A percentile compares a stretch with the other conserved stretches of the same genome.
phyloP scores from a whole-genome alignment of 228 moss, liverwort and hornwort species.

The Sphagnum magellanicum region DNA sequence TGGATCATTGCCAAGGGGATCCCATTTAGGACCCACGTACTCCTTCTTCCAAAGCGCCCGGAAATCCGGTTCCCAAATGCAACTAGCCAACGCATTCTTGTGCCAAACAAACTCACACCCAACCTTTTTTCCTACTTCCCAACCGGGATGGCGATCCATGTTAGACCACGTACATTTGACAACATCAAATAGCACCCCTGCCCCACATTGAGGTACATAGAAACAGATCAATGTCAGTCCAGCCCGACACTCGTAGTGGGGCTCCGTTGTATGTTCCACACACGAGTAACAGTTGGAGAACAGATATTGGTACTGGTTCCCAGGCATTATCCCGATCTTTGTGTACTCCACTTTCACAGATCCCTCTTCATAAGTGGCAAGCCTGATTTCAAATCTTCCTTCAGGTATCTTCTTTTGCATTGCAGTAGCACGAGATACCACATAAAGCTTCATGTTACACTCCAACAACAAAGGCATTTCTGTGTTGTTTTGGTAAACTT shows the following conservation, averaged over 20 bases:
- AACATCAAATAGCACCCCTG: slow-evolving; percentile 26
- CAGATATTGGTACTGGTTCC: slow-evolving; percentile 21
- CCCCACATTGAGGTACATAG: slow-evolving; percentile 25
- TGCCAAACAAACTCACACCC: slow-evolving; percentile 1
- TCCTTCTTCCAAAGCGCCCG: slow-evolving; percentile 38
- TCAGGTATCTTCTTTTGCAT: slow-evolving; percentile 7
- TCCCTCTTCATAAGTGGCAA: slow-evolving; percentile 3
- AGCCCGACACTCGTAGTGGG: slow-evolving; percentile 22
- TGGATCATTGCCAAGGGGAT: slow-evolving; percentile 23
- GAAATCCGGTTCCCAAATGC: slow-evolving; percentile 45
- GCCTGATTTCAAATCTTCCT: slow-evolving; percentile 32
- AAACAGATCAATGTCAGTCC: slow-evolving; percentile 30
- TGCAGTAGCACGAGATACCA: slow-evolving; percentile 12
- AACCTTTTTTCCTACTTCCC: slow-evolving; percentile 19
- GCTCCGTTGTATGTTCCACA: slow-evolving; percentile 15
- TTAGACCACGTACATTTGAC: slow-evolving; percentile 16
- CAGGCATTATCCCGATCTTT: slow-evolving; percentile 31
- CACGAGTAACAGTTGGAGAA: slow-evolving; percentile 33
- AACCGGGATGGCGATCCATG: slow-evolving; percentile 35
- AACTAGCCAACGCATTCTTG: slow-evolving; percentile 39
- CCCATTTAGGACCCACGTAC: slow-evolving; percentile 29
- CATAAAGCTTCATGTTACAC: slow-evolving; percentile 17
- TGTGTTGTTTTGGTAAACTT: slow-evolving; percentile 26
- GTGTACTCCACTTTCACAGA: slow-evolving; percentile 18
- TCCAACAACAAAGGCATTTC: slow-evolving; percentile 23